phyloP scores from a whole-genome alignment of 164 flowering plant genomes.

The Liriodendron chinense region DNA sequence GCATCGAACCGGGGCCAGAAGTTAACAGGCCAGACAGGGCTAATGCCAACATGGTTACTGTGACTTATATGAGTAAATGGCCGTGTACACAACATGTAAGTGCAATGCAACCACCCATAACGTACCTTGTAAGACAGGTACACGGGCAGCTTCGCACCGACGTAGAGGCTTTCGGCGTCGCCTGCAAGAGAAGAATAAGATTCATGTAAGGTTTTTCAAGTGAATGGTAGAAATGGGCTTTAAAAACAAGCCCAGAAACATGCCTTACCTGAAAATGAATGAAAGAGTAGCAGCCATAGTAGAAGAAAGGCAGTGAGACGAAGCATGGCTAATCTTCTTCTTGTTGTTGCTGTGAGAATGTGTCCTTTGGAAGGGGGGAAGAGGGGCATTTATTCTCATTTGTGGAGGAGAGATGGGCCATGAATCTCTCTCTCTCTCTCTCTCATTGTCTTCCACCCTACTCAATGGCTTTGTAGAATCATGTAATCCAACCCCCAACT shows the following conservation, averaged over 20 bases:
- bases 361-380: slow-evolving; percentile 9
- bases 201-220: not conserved
- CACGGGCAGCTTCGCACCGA: not conserved
- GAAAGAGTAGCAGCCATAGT: slow-evolving; percentile 14
- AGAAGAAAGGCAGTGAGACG: slow-evolving; percentile 23
- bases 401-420: slow-evolving; percentile 15
- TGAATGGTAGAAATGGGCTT: not conserved
- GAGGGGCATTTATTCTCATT: slow-evolving; percentile 19
- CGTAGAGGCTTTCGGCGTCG: slow-evolving; percentile 21
- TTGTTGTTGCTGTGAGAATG: slow-evolving; percentile 1
- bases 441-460: slow-evolving; percentile 34
- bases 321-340: slow-evolving; percentile 25
- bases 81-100: not conserved
- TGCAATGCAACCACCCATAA: not conserved
- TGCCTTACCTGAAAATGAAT: slow-evolving; percentile 29
- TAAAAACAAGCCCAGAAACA: not conserved
- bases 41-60: too few relatives aligned
- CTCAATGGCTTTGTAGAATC: slow-evolving; percentile 32
- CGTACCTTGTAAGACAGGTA: slow-evolving; percentile 26
- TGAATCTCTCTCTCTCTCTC: slow-evolving; percentile 10
- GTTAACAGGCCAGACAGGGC: too few relatives aligned
- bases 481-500: slow-evolving; percentile 36
- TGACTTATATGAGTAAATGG: not conserved
- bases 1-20: too few relatives aligned
- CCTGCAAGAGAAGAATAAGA: slow-evolving; percentile 18